Evolutionary conservation across 2,329 filamentous ascomycete species (phyloP), one percentile per base, ranked within the genome.

Genomic region (Clarireedia monteithiana): DNA sequence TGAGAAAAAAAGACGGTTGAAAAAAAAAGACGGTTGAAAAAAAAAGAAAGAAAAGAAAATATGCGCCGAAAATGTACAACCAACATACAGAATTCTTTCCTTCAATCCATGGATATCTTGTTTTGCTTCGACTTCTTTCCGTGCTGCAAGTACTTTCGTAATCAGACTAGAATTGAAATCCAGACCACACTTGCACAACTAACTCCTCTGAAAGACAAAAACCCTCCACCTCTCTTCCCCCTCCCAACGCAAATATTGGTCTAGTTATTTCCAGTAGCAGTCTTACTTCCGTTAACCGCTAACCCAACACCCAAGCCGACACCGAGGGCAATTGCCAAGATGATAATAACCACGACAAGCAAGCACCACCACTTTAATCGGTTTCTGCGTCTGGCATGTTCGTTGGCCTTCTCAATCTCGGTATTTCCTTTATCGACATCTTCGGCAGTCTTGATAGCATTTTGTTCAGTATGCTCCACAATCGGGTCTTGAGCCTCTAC

Each of bases 321-420:
- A 49, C 77, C 79, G 14, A 84, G 68, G 56, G 76, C 80, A 59
- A 85, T 76, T 54, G 76, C 80, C 51, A 85, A 68, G 65, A 82
- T 70, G 68, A 84, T 81, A 68, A 85, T 73, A 23, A 82, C 63
- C 48, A 75, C 74, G 58, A 91, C 75, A 59, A 83, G 72, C 59
- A 88, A 74, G 68, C 85, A 89, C 80, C 82, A 90, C 88, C 89
- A 91, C 77, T 92, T 92, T 73, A 89, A 80, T 75, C 84, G 88
- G 65, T 87, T 80, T 64, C 81, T 79, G 64, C 82, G 78, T 62
- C 80, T 77, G 50, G 87, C 88, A 64, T 80, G 80, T 61, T 80
- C 76, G 63, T 86, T 88, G 58, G 84, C 88, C 67, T 82, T 77
- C 63, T 79, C 78, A 58, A 92, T 81, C 64, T 92, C 80, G 59